Percentiles rank a stretch among this genome's conserved stretches.
Conservation (phyloP, 768 basidiomycete genomes). For the Amanita thiersii region DNA sequence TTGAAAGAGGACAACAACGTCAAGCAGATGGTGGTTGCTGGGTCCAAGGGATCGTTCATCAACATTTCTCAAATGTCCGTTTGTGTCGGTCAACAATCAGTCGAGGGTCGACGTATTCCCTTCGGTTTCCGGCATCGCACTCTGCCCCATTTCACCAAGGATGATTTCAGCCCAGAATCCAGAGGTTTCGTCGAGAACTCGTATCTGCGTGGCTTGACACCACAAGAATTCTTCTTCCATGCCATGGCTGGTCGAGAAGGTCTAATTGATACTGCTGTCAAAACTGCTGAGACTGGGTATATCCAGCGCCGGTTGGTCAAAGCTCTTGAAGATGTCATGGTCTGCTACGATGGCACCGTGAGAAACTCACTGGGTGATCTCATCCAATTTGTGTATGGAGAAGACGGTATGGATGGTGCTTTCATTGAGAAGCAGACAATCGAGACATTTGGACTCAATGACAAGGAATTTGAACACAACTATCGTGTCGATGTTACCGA, state of each 20-base stretch:
- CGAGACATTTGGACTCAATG: conserved; percentile 77
- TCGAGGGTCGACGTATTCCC: conserved; percentile 96
- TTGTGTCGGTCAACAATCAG: conserved; percentile 96
- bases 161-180: conserved; percentile 96
- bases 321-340: conserved; percentile 95
- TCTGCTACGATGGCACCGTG: conserved; percentile 96
- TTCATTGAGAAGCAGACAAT: conserved; percentile 95
- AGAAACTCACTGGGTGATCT: conserved; percentile 96
- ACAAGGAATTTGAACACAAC: conserved; percentile 80
- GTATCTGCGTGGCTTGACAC: conserved; percentile 90
- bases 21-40: conserved; percentile 99
- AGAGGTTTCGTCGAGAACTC: conserved; percentile 99
- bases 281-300: conserved; percentile 99
- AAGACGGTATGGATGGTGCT: conserved; percentile 98
- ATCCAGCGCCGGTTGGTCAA: conserved; percentile 98
- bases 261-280: conserved; percentile 98
- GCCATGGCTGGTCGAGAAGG: conserved; percentile 99
- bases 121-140: conserved; percentile 97
- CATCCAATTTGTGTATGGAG: conserved; percentile 94
- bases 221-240: conserved; percentile 99
- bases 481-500: conserved; percentile 96
- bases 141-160: conserved; percentile 95
- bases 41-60: conserved; percentile 98
- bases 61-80: conserved; percentile 99
- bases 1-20: conserved; percentile 99